Conservation (phyloP, 2,329 filamentous ascomycete genomes). For the Neofusicoccum sp. region DNA sequence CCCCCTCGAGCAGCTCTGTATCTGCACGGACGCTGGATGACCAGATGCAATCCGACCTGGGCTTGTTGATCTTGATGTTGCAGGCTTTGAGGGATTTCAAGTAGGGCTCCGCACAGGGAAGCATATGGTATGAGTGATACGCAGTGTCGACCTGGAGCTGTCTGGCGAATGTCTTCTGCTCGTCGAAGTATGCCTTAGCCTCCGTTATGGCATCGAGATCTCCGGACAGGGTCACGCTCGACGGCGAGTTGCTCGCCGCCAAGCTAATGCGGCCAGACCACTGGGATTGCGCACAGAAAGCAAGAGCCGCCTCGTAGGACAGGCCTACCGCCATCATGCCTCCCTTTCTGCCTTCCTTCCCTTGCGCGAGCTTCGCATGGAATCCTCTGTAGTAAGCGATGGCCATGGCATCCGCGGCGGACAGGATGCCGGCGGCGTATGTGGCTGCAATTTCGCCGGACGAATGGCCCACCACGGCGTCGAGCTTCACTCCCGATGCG, state of each 20-base stretch:
- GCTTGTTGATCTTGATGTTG: background rate
- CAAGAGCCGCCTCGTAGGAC: background rate
- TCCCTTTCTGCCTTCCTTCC: slow-evolving; percentile 25
- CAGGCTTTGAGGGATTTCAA: background rate
- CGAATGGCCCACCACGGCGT: slow-evolving; percentile 45
- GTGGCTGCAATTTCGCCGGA: slow-evolving; percentile 46
- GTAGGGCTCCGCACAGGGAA: slow-evolving; percentile 1
- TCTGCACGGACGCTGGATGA: background rate
- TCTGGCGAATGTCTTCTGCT: slow-evolving; percentile 23
- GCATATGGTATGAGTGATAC: slow-evolving; percentile 29
- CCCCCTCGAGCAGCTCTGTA: background rate
- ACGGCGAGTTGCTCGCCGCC: slow-evolving; percentile 31
- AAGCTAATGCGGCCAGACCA: slow-evolving; percentile 27
- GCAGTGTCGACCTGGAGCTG: slow-evolving; percentile 26
- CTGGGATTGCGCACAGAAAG: background rate
- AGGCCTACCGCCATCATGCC: slow-evolving; percentile 38
- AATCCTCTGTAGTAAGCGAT: slow-evolving; percentile 31
- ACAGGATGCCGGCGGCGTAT: slow-evolving; percentile 36
- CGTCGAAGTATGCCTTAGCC: slow-evolving; percentile 20
- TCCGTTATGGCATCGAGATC: slow-evolving; percentile 26
- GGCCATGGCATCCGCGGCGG: slow-evolving; percentile 24
- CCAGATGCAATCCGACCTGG: background rate
- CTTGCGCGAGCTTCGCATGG: slow-evolving; percentile 7
- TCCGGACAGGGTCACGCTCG: slow-evolving; percentile 26
- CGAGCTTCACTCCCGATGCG: slow-evolving; percentile 30